These are phyloP conservation scores for Aspergillus novoparasiticus DNA, from an alignment of 2,329 filamentous ascomycete genomes.

Conservation along the genomic window DNA sequence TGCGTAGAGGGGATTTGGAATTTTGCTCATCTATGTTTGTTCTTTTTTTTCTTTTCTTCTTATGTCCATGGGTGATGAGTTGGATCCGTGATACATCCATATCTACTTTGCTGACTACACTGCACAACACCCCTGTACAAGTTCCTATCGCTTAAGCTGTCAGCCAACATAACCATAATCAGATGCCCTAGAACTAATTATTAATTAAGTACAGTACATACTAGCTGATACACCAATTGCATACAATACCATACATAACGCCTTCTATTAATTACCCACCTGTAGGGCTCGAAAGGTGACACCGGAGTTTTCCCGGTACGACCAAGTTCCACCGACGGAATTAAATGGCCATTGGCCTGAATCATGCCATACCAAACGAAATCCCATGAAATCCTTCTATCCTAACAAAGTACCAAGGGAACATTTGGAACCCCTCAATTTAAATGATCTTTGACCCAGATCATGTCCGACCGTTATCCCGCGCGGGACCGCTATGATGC, in stretches of 20 bases:
- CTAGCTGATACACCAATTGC: background rate
- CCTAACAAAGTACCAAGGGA: background rate
- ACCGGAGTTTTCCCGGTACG: slow-evolving; percentile 3
- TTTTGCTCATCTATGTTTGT: background rate
- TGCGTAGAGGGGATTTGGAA: background rate
- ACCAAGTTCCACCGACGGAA: background rate
- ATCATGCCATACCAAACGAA: background rate
- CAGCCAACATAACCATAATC: background rate
- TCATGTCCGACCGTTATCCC: slow-evolving; percentile 3
- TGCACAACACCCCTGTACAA: background rate
- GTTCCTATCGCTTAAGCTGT: background rate
- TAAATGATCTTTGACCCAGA: background rate
- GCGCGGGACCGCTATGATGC: background rate
- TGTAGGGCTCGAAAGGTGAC: background rate
- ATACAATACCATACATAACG: background rate
- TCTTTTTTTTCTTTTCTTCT: background rate
- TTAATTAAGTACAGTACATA: background rate
- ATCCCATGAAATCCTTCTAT: background rate
- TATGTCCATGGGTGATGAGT: background rate
- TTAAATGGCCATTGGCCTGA: background rate
- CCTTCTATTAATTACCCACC: background rate
- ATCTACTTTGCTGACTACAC: background rate
- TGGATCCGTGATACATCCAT: background rate
- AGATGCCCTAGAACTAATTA: background rate
- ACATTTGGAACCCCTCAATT: background rate